These are phyloP conservation scores for Quercus wislizeni DNA, from an alignment of 306 rosid species.

Conservation along the genomic window DNA sequence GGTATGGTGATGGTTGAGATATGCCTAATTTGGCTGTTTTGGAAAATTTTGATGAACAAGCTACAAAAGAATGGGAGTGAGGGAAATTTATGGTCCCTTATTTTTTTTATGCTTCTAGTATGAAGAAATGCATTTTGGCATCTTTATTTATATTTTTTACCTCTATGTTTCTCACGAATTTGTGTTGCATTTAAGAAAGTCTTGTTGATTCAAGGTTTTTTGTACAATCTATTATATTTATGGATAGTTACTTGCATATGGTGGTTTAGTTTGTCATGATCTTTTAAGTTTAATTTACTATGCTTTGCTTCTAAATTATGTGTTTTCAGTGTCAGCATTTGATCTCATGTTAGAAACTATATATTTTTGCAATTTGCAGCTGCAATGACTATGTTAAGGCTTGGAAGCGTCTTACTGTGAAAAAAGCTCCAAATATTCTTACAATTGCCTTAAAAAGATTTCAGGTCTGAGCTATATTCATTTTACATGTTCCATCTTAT, in stretches of 20 bases:
- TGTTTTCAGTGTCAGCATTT: neutral
- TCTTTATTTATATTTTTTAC: neutral
- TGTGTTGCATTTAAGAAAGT: neutral
- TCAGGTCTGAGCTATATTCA: constrained; percentile 60
- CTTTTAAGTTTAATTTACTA: neutral
- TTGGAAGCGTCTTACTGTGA: constrained; percentile 79
- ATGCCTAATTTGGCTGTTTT: neutral
- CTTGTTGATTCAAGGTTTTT: neutral
- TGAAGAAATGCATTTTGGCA: neutral
- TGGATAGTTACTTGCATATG: too few relatives aligned
- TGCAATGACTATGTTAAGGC: constrained; percentile 98
- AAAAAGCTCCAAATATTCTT: constrained; percentile 84
- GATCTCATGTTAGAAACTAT: constrained; percentile 15
- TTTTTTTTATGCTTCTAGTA: neutral
- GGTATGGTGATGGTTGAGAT: neutral
- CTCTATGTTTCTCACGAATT: neutral
- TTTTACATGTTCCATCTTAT: constrained; percentile 8
- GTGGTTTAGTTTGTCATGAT: constrained; percentile 13
- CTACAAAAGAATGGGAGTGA: neutral
- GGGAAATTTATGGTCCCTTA: neutral
- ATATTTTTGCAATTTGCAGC: constrained; percentile 47
- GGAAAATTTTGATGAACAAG: neutral
- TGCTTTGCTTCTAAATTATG: neutral
- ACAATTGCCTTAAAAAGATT: constrained; percentile 96
- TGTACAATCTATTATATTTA: too few relatives aligned